Percentiles rank a stretch among this genome's conserved stretches.
phyloP scores from a whole-genome alignment of 495 filamentous ascomycete species.

The Penicillium dipodomyicola region DNA sequence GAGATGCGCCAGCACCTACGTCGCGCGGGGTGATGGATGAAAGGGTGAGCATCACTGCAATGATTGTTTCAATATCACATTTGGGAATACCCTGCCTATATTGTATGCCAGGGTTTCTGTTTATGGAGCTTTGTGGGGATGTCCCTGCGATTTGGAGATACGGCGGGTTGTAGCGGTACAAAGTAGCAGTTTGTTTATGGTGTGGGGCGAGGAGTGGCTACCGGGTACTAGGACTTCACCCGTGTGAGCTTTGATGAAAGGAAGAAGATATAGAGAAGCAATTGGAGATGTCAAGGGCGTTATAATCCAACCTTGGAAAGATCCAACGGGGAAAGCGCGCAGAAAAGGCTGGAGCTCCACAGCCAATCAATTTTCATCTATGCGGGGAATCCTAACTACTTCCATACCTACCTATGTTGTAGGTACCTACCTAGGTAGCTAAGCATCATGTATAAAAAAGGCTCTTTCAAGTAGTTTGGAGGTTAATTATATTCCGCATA shows the following conservation, averaged over 20 bases:
- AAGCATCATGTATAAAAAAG: too few species aligned
- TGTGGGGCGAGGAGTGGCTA: neutral
- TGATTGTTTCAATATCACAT: neutral
- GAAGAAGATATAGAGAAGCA: neutral
- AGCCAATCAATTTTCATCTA: slow-evolving; percentile 11
- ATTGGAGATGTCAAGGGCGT: neutral
- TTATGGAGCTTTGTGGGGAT: neutral
- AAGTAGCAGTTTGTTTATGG: neutral
- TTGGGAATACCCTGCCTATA: neutral
- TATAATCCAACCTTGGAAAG: neutral
- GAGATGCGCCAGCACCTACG: slow-evolving; percentile 44
- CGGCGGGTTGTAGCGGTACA: neutral
- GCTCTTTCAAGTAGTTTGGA: neutral
- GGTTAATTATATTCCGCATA: neutral
- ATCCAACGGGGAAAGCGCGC: slow-evolving; percentile 5
- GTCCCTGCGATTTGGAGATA: neutral
- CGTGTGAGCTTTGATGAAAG: neutral
- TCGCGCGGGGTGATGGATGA: slow-evolving; percentile 70
- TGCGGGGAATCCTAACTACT: neutral
- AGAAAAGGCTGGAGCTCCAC: slow-evolving; percentile 16
- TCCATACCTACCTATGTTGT: too few species aligned
- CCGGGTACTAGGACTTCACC: neutral
- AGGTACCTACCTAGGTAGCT: too few species aligned
- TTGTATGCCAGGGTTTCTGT: neutral
- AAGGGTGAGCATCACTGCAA: slow-evolving; percentile 62